Base-by-base conservation (phyloP, 768 basidiomycete genomes). In the Suillus discolor region DNA sequence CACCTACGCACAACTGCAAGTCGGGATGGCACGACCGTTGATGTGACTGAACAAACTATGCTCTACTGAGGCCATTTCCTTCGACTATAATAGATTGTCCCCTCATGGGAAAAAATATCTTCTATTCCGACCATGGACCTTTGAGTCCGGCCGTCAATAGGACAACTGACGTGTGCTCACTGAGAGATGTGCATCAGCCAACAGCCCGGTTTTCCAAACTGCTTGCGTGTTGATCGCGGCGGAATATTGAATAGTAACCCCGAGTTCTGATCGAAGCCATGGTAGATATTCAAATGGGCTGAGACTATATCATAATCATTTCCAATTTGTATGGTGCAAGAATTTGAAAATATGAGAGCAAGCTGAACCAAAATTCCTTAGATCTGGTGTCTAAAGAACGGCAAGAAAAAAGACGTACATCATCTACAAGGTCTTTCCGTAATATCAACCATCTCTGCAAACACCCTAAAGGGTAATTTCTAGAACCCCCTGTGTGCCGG, bases 31-130 rank as follows among this genome's bases (percentile, higher is more conserved):
- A 12, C 20, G 20, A 20, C 31, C 28, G 31, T 55, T 31, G 25
- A 41, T 63, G 34, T 45, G 25, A 68, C 76, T 64, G 54, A 79
- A 79, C 75, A 13, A 63, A 44, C 23, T 12, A 6, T 23, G 23
- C 23, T 23, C 47, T 23, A 47, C n/a, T 12, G 12, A 93, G 79
- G 78, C 84, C 83, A 0, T 91, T 89, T 5, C 91, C 90, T 45
- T 85, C 76, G 23, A 96, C 81, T n/a, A 95, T 75, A 15, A 94
- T 87, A 0, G 91, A 90, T 78, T 97, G 94, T 6, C 95, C 95
- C 51, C 94, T 82, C 67, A 94, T 84, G 0, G 94, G 93, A 72
- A 86, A 87, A 31, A 94, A 79, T 81, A 75, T 97, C 95, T 71
- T 94, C 89, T 2, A 96, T 87, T 5, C 94, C 95, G 15, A 87